Evolutionary conservation across 257 asterid genomes (phyloP).

Genomic region (Haberlea rhodopensis): DNA sequence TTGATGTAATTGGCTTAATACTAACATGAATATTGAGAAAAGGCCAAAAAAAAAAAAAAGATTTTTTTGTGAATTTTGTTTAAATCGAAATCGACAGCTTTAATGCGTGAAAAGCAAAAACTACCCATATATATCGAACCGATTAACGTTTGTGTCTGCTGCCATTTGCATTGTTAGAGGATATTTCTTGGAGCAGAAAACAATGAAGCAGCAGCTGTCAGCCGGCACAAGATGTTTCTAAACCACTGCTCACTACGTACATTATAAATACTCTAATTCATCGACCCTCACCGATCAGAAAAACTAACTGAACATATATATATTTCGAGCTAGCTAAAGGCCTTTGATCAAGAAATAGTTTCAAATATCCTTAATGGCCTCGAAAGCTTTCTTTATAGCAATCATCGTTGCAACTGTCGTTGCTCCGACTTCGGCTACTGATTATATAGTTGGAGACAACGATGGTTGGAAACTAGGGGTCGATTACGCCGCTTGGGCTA

Average conservation of each 20-base stretch:
- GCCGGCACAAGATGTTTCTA: neutral
- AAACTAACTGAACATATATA: neutral
- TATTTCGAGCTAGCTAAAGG: neutral
- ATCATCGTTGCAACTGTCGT: slow-evolving; percentile 20
- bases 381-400: slow-evolving; percentile 21
- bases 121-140: neutral
- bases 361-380: slow-evolving; percentile 25
- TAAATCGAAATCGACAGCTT: neutral
- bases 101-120: neutral
- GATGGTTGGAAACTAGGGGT: slow-evolving; percentile 31
- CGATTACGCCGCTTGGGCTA: slow-evolving; percentile 34
- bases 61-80: neutral
- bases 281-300: neutral
- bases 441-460: slow-evolving; percentile 40
- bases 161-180: neutral
- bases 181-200: neutral
- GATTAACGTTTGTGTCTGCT: neutral
- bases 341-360: neutral
- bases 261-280: neutral
- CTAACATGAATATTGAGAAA: too few relatives aligned
- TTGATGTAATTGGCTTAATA: too few relatives aligned
- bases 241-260: neutral
- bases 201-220: neutral
- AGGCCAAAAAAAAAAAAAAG: too few relatives aligned
- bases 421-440: slow-evolving; percentile 29